Evolutionary conservation across 2,329 filamentous ascomycete species (phyloP).

Genomic region (Hymenoscyphus occultus): DNA sequence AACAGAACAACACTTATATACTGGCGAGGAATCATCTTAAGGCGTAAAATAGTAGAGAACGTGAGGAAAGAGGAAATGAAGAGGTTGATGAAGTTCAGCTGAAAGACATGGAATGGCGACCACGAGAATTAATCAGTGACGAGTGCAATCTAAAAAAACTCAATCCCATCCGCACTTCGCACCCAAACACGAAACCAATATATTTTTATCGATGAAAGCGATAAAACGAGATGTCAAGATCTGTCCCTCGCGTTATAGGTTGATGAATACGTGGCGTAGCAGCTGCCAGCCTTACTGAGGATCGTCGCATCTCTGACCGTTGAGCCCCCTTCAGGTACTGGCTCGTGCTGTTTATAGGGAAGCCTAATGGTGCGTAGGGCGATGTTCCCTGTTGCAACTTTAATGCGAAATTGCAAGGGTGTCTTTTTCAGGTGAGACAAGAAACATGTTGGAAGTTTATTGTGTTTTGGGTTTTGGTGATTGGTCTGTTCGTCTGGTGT

Average conservation of each 20-base stretch:
- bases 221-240: neutral
- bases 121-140: neutral
- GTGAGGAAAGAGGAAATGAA: neutral
- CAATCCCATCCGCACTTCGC: no score
- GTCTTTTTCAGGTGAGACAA: no score
- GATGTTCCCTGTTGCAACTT: neutral
- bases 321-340: neutral
- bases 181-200: neutral
- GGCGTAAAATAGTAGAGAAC: no score
- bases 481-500: no score
- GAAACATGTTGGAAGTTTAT: no score
- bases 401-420: no score
- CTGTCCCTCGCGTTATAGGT: neutral
- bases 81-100: neutral
- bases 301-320: neutral
- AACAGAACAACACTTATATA: neutral
- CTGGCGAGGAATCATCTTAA: neutral
- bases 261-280: neutral
- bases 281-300: constrained; percentile 1
- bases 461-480: no score
- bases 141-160: no score
- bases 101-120: neutral
- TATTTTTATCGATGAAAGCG: neutral
- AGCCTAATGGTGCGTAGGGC: neutral
- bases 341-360: neutral